A percentile compares a stretch with the other conserved stretches of the same genome.
phyloP scores from a whole-genome alignment of 2,329 filamentous ascomycete species.

The Mollisia scopiformis region DNA sequence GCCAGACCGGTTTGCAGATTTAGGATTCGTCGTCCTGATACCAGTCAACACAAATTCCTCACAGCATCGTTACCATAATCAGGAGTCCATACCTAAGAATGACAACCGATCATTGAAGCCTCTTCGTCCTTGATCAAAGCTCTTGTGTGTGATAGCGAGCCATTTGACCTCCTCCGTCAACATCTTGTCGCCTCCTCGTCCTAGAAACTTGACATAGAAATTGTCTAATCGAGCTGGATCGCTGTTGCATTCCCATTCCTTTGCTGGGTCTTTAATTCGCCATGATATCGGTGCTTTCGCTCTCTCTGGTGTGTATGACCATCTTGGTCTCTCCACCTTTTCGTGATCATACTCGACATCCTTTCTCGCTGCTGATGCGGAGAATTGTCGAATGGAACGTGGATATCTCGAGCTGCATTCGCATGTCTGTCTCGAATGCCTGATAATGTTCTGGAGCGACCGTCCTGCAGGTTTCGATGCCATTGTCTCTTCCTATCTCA shows the following conservation, averaged over 20 bases:
- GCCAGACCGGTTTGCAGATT: constrained; percentile 67
- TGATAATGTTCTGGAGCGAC: constrained; percentile 41
- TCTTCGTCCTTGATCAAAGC: constrained; percentile 91
- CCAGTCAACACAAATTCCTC: constrained; percentile 25
- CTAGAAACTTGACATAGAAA: constrained; percentile 78
- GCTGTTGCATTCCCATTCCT: constrained; percentile 71
- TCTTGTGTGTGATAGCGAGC: constrained; percentile 97
- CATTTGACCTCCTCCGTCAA: constrained; percentile 93
- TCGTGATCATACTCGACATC: constrained; percentile 36
- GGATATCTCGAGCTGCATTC: constrained; percentile 25
- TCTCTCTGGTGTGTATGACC: constrained; percentile 69
- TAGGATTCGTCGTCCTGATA: constrained; percentile 58
- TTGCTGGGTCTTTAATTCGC: constrained; percentile 55
- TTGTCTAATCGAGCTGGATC: constrained; percentile 74
- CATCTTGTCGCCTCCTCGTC: constrained; percentile 70
- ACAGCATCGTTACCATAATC: not conserved
- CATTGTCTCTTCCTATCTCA: constrained; percentile 38
- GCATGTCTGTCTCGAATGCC: constrained; percentile 31
- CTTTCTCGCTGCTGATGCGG: constrained; percentile 29
- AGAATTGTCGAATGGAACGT: constrained; percentile 30
- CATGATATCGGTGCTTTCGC: constrained; percentile 70
- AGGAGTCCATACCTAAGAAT: constrained; percentile 69
- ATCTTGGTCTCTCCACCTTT: constrained; percentile 56
- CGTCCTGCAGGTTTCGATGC: constrained; percentile 50
- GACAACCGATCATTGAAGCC: constrained; percentile 94